Evolutionary conservation across 352 stramenopile species (phyloP).

Genomic region (Blastocystis sp.): DNA sequence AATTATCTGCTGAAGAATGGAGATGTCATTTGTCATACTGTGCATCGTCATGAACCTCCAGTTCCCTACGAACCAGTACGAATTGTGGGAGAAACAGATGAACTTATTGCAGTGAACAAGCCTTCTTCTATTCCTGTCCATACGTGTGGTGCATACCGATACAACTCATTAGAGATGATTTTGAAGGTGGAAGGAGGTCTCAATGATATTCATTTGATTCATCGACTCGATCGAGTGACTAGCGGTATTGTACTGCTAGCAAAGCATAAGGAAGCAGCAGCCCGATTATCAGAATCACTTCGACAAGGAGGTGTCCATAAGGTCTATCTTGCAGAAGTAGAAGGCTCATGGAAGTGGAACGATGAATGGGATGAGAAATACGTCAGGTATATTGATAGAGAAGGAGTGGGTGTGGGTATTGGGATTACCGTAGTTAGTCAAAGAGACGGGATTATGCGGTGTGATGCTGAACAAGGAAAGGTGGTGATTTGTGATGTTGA

Average conservation of each 20-base stretch:
- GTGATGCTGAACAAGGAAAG: slow-evolving; percentile 32
- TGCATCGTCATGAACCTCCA: slow-evolving; percentile 64
- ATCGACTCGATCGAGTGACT: slow-evolving; percentile 62
- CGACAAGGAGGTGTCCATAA: slow-evolving; percentile 25
- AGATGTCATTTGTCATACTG: slow-evolving; percentile 41
- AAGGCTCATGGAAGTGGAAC: neutral
- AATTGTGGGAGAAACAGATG: slow-evolving; percentile 50
- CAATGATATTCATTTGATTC: slow-evolving; percentile 43
- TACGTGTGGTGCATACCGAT: slow-evolving; percentile 49
- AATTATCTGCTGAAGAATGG: slow-evolving; percentile 55
- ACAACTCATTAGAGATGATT: slow-evolving; percentile 66
- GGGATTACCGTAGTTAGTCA: slow-evolving; percentile 55
- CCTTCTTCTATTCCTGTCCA: slow-evolving; percentile 51
- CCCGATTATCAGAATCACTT: neutral
- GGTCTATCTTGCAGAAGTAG: slow-evolving; percentile 36
- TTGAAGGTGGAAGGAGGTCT: slow-evolving; percentile 13
- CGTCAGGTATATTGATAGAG: neutral
- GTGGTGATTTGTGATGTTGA: neutral
- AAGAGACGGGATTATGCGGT: slow-evolving; percentile 38
- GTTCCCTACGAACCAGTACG: slow-evolving; percentile 21
- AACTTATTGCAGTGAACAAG: slow-evolving; percentile 58
- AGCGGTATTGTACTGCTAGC: slow-evolving; percentile 51
- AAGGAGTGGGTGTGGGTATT: neutral
- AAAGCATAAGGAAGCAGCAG: neutral
- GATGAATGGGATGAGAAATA: neutral